phyloP scores from a whole-genome alignment of 2,329 filamentous ascomycete species.

The Lasiodiplodia gonubiensis region DNA sequence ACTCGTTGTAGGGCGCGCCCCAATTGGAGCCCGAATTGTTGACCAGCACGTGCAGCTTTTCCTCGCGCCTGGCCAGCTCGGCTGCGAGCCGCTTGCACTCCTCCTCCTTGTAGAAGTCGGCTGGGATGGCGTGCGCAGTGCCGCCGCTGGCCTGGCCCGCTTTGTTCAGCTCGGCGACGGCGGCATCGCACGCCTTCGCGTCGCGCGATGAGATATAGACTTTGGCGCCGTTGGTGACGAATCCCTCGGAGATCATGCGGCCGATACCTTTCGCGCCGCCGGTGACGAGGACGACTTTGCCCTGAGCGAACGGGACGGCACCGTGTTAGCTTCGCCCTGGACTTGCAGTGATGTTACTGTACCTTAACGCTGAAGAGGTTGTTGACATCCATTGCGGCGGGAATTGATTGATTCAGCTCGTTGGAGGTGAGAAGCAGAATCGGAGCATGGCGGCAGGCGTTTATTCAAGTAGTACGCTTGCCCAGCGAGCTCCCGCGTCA shows the following conservation, averaged over 20 bases:
- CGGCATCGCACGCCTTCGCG: constrained; percentile 64
- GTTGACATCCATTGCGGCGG: constrained; percentile 42
- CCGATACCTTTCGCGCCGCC: constrained; percentile 65
- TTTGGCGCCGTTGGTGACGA: constrained; percentile 67
- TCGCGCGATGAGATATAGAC: constrained; percentile 74
- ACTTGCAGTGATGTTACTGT: not conserved
- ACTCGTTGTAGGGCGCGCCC: constrained; percentile 65
- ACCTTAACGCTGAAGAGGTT: constrained; percentile 47
- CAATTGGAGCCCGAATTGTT: constrained; percentile 72
- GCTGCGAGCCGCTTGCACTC: constrained; percentile 63
- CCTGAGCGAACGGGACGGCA: constrained; percentile 37
- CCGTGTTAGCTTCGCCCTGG: not conserved
- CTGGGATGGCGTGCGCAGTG: constrained; percentile 64
- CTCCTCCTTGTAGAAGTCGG: constrained; percentile 67
- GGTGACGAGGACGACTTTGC: constrained; percentile 55
- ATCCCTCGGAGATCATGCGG: constrained; percentile 70
- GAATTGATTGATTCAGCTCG: not conserved
- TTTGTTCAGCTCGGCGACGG: constrained; percentile 62
- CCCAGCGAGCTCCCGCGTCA: not conserved
- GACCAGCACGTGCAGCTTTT: constrained; percentile 65
- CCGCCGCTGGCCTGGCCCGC: constrained; percentile 55
- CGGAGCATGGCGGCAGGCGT: constrained; percentile 4
- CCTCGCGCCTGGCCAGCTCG: constrained; percentile 60
- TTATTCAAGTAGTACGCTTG: constrained; percentile 5
- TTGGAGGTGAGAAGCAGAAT: not conserved